Conservation (phyloP, 2,329 filamentous ascomycete species). For the Metarhizium anisopliae region DNA sequence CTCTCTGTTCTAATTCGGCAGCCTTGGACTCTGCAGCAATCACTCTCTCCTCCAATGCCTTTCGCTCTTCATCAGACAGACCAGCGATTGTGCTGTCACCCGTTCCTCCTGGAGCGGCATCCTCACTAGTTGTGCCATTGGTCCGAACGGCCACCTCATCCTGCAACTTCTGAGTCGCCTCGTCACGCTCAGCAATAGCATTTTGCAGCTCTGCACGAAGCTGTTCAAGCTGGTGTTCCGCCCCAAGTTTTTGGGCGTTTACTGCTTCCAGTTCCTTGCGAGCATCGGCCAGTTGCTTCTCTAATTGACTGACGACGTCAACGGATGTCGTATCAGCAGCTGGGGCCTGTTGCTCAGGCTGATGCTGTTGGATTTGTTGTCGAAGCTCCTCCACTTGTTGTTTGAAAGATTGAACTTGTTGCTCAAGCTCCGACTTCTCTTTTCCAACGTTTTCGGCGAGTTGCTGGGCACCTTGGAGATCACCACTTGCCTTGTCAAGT, state of each 20-base stretch:
- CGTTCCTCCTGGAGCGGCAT: conserved; percentile 2
- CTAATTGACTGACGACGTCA: conserved; percentile 38
- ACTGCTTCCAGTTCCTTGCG: conserved; percentile 57
- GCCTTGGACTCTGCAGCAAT: conserved; percentile 52
- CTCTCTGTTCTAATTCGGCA: conserved; percentile 55
- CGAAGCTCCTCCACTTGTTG: conserved; percentile 30
- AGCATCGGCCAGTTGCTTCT: conserved; percentile 38
- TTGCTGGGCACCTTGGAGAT: conserved; percentile 44
- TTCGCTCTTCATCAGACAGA: conserved; percentile 49
- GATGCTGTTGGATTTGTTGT: conserved; percentile 20
- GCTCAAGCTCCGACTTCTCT: conserved; percentile 28
- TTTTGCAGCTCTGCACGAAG: conserved; percentile 51
- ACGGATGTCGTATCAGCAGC: conserved; percentile 23
- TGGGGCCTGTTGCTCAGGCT: conserved; percentile 21
- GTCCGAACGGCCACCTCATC: conserved; percentile 17
- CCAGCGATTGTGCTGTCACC: conserved; percentile 14
- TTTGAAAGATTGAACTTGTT: conserved; percentile 34
- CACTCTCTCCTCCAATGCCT: conserved; percentile 53
- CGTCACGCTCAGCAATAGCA: conserved; percentile 55
- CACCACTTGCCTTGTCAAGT: conserved; percentile 38
- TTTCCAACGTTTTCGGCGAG: conserved; percentile 21
- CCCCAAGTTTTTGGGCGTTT: conserved; percentile 56
- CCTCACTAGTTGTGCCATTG: background rate
- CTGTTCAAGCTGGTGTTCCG: conserved; percentile 53
- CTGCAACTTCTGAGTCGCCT: conserved; percentile 35